Conservation (phyloP, 441 rosid genomes). For the Arabidopsis lyrata region DNA sequence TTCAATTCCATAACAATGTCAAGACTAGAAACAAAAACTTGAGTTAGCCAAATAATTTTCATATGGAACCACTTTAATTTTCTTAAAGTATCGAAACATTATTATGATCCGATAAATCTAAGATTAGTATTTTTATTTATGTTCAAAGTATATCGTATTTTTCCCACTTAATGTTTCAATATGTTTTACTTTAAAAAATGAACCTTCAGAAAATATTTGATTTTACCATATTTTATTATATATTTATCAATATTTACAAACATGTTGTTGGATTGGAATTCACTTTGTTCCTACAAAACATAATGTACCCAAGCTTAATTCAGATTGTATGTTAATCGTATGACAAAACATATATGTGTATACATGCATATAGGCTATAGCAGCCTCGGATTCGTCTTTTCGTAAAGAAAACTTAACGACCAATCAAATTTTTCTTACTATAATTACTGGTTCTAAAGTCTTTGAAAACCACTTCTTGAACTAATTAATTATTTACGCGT, state of each 20-base stretch:
- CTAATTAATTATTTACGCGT: background rate
- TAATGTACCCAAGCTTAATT: background rate
- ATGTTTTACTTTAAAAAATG: background rate
- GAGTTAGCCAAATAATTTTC: conserved; percentile 16
- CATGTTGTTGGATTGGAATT: background rate
- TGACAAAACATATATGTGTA: too few relatives aligned
- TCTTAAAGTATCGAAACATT: background rate
- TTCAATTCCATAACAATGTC: background rate
- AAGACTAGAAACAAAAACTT: conserved; percentile 26
- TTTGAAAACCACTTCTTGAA: background rate
- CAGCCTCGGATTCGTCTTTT: background rate
- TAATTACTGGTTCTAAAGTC: background rate
- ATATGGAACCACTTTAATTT: background rate
- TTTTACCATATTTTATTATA: background rate
- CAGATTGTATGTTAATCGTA: background rate
- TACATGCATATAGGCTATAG: background rate
- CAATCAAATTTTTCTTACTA: background rate
- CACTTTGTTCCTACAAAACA: background rate
- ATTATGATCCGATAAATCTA: background rate
- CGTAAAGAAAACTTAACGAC: background rate
- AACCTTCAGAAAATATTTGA: background rate
- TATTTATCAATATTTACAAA: background rate
- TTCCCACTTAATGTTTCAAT: background rate
- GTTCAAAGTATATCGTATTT: background rate
- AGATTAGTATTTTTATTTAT: background rate